A percentile compares a stretch with the other conserved stretches of the same genome.
phyloP scores from a whole-genome alignment of 2,329 filamentous ascomycete genomes.

The Hymenoscyphus infarciens region DNA sequence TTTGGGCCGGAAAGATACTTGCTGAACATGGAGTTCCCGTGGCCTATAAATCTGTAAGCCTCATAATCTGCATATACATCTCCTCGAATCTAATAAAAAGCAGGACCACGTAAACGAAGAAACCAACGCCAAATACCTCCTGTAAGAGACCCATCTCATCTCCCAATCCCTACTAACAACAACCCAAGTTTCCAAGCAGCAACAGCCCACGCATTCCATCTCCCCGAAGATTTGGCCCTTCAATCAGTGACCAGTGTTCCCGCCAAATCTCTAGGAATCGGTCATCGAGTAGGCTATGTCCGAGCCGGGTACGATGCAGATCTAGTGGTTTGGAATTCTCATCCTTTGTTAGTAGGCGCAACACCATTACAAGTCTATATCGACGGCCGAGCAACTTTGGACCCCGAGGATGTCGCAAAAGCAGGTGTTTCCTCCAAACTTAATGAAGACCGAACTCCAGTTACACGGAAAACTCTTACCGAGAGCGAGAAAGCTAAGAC shows the following conservation, averaged over 20 bases:
- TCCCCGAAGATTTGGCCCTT: slow-evolving; percentile 41
- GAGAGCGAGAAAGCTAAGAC: slow-evolving; percentile 28
- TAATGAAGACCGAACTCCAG: slow-evolving; percentile 15
- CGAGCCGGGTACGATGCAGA: slow-evolving; percentile 48
- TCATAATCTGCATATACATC: neutral
- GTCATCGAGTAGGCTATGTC: slow-evolving; percentile 43
- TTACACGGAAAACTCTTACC: slow-evolving; percentile 29
- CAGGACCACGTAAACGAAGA: slow-evolving; percentile 37
- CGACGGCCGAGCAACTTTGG: slow-evolving; percentile 41
- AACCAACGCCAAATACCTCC: slow-evolving; percentile 41
- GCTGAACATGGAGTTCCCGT: slow-evolving; percentile 40
- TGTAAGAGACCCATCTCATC: slow-evolving; percentile 26
- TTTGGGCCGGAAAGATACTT: slow-evolving; percentile 41
- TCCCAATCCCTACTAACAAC: neutral
- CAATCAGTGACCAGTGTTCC: slow-evolving; percentile 45
- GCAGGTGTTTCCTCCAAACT: slow-evolving; percentile 13
- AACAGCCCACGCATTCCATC: slow-evolving; percentile 41
- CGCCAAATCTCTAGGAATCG: slow-evolving; percentile 42
- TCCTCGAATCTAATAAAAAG: neutral
- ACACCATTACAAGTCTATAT: slow-evolving; percentile 47
- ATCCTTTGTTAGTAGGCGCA: slow-evolving; percentile 45
- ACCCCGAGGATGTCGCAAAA: slow-evolving; percentile 34
- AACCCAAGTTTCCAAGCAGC: slow-evolving; percentile 38
- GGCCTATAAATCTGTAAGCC: slow-evolving; percentile 41
- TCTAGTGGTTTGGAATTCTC: slow-evolving; percentile 47